Conservation (phyloP, 106 monocot species). For the Apostasia shenzhenica region DNA sequence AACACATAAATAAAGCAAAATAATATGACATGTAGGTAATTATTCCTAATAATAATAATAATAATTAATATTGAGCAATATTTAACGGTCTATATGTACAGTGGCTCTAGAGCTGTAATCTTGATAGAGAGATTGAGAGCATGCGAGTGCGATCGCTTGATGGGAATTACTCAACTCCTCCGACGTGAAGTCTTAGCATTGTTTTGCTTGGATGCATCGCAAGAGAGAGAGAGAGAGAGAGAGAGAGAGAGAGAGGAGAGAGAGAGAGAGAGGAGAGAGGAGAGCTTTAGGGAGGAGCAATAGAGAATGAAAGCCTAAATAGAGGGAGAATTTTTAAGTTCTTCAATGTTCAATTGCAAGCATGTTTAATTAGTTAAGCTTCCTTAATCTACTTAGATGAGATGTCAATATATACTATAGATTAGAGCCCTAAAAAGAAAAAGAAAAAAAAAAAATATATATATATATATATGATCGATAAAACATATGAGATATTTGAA, state of each 20-base stretch:
- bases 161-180: constrained; percentile 4
- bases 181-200: too few species aligned
- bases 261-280: not conserved
- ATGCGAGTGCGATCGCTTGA: not conserved
- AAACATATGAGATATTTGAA: too few species aligned
- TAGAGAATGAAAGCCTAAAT: too few species aligned
- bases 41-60: too few species aligned
- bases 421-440: too few species aligned
- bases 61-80: too few species aligned
- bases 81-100: too few species aligned
- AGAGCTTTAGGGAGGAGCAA: not conserved
- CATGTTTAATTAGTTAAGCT: constrained; percentile 17
- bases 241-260: constrained; percentile 9
- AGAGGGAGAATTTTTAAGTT: not conserved
- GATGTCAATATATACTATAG: not conserved
- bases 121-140: too few species aligned
- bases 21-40: too few species aligned
- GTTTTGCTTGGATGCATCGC: constrained; percentile 14
- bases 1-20: too few species aligned
- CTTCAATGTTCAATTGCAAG: constrained; percentile 5
- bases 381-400: constrained; percentile 16
- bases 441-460: not conserved
- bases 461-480: too few species aligned
- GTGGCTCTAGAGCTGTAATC: too few species aligned
- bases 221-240: not conserved